Conservation (phyloP, 2,329 filamentous ascomycete species). For the Cercospora sesami region DNA sequence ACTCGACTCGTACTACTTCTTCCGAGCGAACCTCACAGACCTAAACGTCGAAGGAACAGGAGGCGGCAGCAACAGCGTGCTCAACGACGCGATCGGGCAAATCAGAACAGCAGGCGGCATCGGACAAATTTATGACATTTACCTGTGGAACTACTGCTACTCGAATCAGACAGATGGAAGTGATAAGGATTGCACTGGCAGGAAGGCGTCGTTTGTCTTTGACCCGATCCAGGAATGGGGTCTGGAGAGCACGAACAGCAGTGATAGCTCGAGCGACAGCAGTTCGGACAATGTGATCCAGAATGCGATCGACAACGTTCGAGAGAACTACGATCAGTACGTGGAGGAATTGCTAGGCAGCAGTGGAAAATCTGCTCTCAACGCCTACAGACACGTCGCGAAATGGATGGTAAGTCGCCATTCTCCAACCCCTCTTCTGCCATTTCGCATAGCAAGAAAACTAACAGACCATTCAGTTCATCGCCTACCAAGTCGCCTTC, state of each 20-base stretch:
- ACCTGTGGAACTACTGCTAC: constrained; percentile 84
- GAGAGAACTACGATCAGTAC: constrained; percentile 49
- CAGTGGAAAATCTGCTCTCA: constrained; percentile 65
- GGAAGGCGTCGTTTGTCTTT: constrained; percentile 74
- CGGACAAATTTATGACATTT: constrained; percentile 75
- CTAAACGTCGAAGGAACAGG: constrained; percentile 30
- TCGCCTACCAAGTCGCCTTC: constrained; percentile 68
- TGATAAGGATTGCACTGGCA: constrained; percentile 65
- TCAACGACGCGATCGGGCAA: constrained; percentile 42
- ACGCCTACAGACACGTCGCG: constrained; percentile 70
- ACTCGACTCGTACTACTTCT: constrained; percentile 56
- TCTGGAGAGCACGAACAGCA: constrained; percentile 55
- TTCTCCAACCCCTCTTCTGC: neutral
- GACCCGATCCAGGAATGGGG: constrained; percentile 67
- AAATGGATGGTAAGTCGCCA: constrained; percentile 58
- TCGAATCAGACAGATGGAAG: constrained; percentile 50
- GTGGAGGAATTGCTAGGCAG: constrained; percentile 58
- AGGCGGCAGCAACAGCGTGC: constrained; percentile 35
- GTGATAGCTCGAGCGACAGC: constrained; percentile 21
- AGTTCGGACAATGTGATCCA: constrained; percentile 33
- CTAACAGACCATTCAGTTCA: neutral
- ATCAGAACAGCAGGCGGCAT: constrained; percentile 51
- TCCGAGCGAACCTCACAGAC: constrained; percentile 46
- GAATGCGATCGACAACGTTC: constrained; percentile 47
- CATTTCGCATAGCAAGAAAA: neutral